Evolutionary conservation across 2,329 filamentous ascomycete genomes (phyloP).

Genomic region (Phialophora verrucosa): DNA sequence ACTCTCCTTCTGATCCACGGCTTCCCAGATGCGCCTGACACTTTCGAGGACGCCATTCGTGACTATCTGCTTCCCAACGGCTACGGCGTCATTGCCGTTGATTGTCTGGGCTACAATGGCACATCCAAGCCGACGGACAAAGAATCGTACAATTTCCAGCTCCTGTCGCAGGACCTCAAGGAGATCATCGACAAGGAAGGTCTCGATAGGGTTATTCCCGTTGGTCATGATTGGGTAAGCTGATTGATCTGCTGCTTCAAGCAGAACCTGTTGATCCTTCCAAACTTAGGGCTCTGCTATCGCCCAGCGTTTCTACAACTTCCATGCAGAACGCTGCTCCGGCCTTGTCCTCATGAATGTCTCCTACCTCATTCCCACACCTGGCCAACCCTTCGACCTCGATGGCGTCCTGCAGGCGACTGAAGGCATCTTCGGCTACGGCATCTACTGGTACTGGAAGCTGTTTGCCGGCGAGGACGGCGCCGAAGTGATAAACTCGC

Average conservation of each 20-base stretch:
- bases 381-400: constrained; percentile 44
- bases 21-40: constrained; percentile 55
- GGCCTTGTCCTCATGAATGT: constrained; percentile 53
- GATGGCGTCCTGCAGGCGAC: constrained; percentile 44
- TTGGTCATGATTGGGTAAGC: constrained; percentile 55
- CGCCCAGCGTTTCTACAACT: constrained; percentile 53
- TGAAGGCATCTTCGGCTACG: constrained; percentile 47
- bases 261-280: neutral
- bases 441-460: constrained; percentile 53
- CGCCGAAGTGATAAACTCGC: constrained; percentile 45
- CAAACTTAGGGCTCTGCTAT: constrained; percentile 48
- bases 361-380: constrained; percentile 48
- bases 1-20: constrained; percentile 56
- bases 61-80: constrained; percentile 48
- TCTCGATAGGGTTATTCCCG: constrained; percentile 47
- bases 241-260: neutral
- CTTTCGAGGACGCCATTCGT: constrained; percentile 52
- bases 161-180: constrained; percentile 47
- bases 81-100: constrained; percentile 49
- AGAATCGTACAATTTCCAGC: constrained; percentile 45
- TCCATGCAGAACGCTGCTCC: constrained; percentile 48
- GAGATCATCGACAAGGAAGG: constrained; percentile 51
- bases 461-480: constrained; percentile 52
- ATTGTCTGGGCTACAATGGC: constrained; percentile 50
- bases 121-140: constrained; percentile 51